Conservation (phyloP, 768 basidiomycete species). For the Boletus vinaceobasis region DNA sequence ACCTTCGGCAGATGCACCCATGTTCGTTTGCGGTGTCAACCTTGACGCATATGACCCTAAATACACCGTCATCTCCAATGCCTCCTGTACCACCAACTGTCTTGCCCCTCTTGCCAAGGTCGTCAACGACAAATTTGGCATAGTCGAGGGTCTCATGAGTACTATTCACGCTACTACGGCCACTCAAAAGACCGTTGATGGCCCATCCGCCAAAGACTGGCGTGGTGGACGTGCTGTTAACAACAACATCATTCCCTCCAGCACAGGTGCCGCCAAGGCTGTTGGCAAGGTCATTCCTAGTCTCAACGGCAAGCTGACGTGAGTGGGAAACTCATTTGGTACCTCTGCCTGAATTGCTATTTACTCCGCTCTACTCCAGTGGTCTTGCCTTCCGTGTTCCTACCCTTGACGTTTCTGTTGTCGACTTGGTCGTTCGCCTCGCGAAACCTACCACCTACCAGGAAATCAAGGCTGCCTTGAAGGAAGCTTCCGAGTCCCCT, state of each 20-base stretch:
- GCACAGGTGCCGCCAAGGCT: conserved; percentile 98
- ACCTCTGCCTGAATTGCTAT: background rate
- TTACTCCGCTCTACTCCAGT: conserved; percentile 33
- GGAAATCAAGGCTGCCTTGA: conserved; percentile 83
- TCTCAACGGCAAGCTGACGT: conserved; percentile 98
- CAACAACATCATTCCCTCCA: conserved; percentile 99
- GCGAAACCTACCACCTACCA: conserved; percentile 86
- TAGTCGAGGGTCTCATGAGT: conserved; percentile 97
- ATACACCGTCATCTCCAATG: conserved; percentile 94
- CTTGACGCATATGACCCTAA: conserved; percentile 87
- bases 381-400: conserved; percentile 98
- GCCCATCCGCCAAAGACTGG: conserved; percentile 95
- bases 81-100: conserved; percentile 99
- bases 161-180: conserved; percentile 97
- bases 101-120: conserved; percentile 99
- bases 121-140: conserved; percentile 94
- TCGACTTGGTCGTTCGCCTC: conserved; percentile 92
- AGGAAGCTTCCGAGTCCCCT: conserved; percentile 68
- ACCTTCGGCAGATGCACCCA: conserved; percentile 94
- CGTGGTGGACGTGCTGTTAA: conserved; percentile 93
- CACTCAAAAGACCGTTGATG: conserved; percentile 93
- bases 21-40: conserved; percentile 96
- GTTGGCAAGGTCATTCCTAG: conserved; percentile 96
- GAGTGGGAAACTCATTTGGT: conserved; percentile 26
- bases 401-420: conserved; percentile 94